These are phyloP conservation scores for Metarhizium guizhouense DNA, from an alignment of 2,329 filamentous ascomycete genomes.

Conservation along the genomic window DNA sequence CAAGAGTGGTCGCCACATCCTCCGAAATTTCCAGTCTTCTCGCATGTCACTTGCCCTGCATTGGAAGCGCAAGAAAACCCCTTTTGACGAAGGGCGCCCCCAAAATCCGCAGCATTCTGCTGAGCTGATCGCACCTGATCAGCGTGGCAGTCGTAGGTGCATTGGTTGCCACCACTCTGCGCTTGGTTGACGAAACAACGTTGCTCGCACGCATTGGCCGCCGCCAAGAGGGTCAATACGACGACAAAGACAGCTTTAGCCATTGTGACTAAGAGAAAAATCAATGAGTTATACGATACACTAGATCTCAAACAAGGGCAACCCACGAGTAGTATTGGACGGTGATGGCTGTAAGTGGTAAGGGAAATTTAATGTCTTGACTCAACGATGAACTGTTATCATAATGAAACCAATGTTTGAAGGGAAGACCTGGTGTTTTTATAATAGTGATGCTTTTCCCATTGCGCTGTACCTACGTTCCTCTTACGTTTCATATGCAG, in stretches of 20 bases:
- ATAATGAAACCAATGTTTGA: too few species aligned
- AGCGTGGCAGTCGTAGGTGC: not conserved
- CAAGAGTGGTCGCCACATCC: not conserved
- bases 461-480: too few species aligned
- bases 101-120: not conserved
- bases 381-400: too few species aligned
- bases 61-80: not conserved
- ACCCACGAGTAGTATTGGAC: not conserved
- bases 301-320: not conserved
- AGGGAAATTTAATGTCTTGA: too few species aligned
- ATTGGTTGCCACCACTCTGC: not conserved
- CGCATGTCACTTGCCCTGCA: not conserved
- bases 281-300: not conserved
- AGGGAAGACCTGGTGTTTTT: too few species aligned
- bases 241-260: not conserved
- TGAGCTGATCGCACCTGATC: not conserved
- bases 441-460: too few species aligned
- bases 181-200: not conserved
- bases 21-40: not conserved
- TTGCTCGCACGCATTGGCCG: not conserved
- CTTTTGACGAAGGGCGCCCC: not conserved
- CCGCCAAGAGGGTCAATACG: not conserved
- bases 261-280: not conserved
- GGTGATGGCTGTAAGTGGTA: not conserved
- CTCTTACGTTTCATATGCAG: too few species aligned